Percentiles rank a stretch among this genome's conserved stretches.
phyloP scores from a whole-genome alignment of 768 basidiomycete genomes.

The Hypholoma fasciculare region DNA sequence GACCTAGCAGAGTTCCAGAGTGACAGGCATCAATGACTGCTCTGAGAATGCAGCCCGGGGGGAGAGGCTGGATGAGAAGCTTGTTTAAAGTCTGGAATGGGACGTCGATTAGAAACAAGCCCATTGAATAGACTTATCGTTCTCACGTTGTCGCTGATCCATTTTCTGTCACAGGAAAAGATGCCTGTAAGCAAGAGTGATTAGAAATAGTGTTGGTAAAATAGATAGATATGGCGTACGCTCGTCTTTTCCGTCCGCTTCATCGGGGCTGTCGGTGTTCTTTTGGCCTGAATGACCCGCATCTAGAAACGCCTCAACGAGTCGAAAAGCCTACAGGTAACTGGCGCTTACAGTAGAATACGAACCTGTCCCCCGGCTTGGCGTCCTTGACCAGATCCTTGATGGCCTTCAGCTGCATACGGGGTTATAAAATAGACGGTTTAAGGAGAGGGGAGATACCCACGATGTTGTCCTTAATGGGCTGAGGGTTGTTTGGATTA shows the following conservation, averaged over 20 bases:
- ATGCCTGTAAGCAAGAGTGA: background rate
- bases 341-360: background rate
- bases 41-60: background rate
- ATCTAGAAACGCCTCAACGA: background rate
- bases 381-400: background rate
- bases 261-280: background rate
- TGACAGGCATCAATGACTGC: slow-evolving; percentile 2
- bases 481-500: background rate
- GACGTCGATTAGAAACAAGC: background rate
- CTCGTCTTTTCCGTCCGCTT: slow-evolving; percentile 1
- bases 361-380: background rate
- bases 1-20: background rate
- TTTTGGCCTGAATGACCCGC: background rate
- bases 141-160: slow-evolving; percentile 1
- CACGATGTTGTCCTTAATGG: background rate
- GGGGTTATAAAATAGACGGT: background rate
- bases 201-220: background rate
- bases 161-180: background rate
- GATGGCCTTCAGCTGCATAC: background rate
- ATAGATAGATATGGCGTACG: background rate
- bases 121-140: no score
- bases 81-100: background rate
- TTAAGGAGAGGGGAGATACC: background rate
- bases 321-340: background rate
- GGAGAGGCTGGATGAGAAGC: background rate